A percentile compares a stretch with the other conserved stretches of the same genome.
phyloP scores from a whole-genome alignment of 495 filamentous ascomycete species.

The Tuber indicum region DNA sequence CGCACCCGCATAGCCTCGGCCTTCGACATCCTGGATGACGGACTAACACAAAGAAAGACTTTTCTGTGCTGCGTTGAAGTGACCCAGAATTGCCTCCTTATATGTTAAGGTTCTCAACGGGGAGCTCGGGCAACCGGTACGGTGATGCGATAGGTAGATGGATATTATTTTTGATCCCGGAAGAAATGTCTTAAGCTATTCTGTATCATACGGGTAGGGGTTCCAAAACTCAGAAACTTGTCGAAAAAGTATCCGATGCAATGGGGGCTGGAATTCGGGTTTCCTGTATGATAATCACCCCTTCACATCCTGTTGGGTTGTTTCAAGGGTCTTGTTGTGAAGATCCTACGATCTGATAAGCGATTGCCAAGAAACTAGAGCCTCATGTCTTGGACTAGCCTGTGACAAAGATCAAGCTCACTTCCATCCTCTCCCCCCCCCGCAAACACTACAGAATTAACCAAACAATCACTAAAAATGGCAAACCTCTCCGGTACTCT shows the following conservation, averaged over 20 bases:
- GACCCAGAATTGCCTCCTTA: background rate
- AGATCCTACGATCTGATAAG: slow-evolving; percentile 1
- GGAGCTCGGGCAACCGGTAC: background rate
- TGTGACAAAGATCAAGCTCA: background rate
- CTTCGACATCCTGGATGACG: background rate
- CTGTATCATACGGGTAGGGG: background rate
- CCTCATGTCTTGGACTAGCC: background rate
- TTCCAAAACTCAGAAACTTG: background rate
- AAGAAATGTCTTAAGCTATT: background rate
- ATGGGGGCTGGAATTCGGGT: no score
- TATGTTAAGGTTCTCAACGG: background rate
- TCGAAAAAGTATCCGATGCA: background rate
- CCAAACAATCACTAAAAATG: slow-evolving; percentile 9
- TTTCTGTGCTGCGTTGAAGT: background rate
- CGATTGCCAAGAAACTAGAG: slow-evolving; percentile 1
- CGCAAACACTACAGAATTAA: background rate
- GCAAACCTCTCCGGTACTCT: slow-evolving; percentile 21
- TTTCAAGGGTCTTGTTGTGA: background rate
- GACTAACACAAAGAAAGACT: background rate
- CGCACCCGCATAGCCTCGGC: background rate
- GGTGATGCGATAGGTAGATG: background rate
- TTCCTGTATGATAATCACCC: no score
- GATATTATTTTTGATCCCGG: background rate
- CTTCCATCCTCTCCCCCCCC: background rate
- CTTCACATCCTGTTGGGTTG: background rate